Percentiles rank a stretch among this genome's conserved stretches.
Conservation (phyloP, 164 flowering plant genomes). For the Vitis rupestris region DNA sequence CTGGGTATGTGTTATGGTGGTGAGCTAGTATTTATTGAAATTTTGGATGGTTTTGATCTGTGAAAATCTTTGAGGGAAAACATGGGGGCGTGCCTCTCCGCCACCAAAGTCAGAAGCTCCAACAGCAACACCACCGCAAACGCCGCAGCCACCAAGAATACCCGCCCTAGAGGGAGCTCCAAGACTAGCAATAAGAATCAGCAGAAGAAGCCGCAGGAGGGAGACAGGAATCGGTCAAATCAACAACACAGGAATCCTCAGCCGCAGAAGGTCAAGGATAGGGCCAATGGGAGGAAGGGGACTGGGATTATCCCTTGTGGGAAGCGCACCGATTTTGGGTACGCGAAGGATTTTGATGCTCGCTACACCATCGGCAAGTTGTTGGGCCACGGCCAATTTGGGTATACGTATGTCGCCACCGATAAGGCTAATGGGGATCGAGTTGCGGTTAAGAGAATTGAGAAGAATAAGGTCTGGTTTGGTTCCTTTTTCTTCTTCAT, state of each 20-base stretch:
- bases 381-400: constrained; percentile 95
- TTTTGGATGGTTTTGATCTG: constrained; percentile 4
- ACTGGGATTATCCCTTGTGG: constrained; percentile 63
- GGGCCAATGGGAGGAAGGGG: constrained; percentile 28
- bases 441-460: constrained; percentile 92
- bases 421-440: constrained; percentile 80
- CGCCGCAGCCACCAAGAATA: constrained; percentile 9
- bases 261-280: constrained; percentile 26
- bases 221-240: neutral
- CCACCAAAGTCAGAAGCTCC: constrained; percentile 67
- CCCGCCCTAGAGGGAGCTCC: constrained; percentile 6
- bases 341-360: constrained; percentile 65
- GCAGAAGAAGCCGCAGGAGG: constrained; percentile 5
- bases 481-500: neutral
- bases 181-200: constrained; percentile 5
- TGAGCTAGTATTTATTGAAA: neutral
- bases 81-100: constrained; percentile 87
- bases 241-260: constrained; percentile 17
- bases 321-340: constrained; percentile 89
- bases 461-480: constrained; percentile 75
- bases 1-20: neutral
- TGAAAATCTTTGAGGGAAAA: constrained; percentile 11
- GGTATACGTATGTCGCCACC: constrained; percentile 86
- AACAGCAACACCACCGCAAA: constrained; percentile 41
- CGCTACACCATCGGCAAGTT: constrained; percentile 75